phyloP scores from a whole-genome alignment of 345 rosid genomes.

The Arabis alpina region DNA sequence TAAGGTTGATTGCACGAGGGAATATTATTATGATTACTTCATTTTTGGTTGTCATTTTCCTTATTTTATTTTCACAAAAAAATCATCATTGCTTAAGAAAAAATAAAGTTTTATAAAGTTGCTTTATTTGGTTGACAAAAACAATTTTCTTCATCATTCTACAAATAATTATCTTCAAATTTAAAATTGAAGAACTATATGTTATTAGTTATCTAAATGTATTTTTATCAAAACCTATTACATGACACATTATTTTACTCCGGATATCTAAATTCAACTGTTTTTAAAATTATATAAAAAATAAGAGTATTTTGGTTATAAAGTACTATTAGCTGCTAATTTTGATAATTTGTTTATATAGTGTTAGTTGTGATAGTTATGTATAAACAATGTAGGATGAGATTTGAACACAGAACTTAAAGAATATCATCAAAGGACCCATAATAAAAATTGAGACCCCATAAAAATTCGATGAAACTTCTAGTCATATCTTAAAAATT shows the following conservation, averaged over 20 bases:
- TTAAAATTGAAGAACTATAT: neutral
- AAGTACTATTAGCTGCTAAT: too few species aligned
- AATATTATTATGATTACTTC: constrained; percentile 45
- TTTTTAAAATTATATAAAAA: too few species aligned
- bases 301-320: too few species aligned
- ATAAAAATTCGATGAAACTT: neutral
- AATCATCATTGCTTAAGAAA: constrained; percentile 19
- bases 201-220: neutral
- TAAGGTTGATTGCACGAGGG: constrained; percentile 46
- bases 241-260: too few species aligned
- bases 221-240: too few species aligned
- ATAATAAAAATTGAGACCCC: neutral
- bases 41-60: constrained; percentile 44
- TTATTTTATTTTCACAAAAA: constrained; percentile 15
- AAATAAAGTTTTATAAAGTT: neutral
- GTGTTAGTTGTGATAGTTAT: too few species aligned
- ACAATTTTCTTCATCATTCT: constrained; percentile 6
- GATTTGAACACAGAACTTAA: neutral
- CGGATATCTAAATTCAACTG: neutral
- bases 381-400: neutral
- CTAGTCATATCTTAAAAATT: neutral
- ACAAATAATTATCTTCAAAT: neutral
- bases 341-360: too few species aligned
- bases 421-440: too few species aligned
- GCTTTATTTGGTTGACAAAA: constrained; percentile 25